phyloP scores from a whole-genome alignment of 2,329 filamentous ascomycete genomes.

The Anisogramma anomala region DNA sequence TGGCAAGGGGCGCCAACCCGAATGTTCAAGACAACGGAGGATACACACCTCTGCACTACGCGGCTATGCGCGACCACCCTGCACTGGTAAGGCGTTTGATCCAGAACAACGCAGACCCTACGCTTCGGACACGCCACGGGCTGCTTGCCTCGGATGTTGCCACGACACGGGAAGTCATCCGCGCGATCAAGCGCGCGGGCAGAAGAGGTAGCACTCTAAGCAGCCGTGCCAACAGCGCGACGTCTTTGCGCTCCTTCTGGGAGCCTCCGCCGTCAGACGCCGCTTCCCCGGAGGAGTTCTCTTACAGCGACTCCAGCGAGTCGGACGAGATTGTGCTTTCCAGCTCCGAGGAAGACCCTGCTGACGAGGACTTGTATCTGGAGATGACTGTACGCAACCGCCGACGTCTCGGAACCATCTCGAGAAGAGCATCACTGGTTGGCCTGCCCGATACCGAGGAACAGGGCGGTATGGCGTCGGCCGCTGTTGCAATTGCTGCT shows the following conservation, averaged over 20 bases:
- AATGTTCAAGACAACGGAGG: constrained; percentile 66
- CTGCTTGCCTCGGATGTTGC: constrained; percentile 62
- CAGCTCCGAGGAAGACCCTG: constrained; percentile 32
- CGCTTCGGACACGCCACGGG: constrained; percentile 56
- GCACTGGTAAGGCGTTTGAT: constrained; percentile 69
- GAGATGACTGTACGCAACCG: constrained; percentile 25
- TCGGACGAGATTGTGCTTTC: constrained; percentile 29
- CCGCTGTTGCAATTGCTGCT: constrained; percentile 53
- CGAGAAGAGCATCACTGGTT: constrained; percentile 16
- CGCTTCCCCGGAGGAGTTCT: constrained; percentile 34
- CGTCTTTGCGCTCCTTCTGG: constrained; percentile 57
- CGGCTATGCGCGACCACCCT: constrained; percentile 61
- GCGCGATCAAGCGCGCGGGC: constrained; percentile 50
- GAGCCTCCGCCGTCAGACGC: constrained; percentile 35
- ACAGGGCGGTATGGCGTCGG: constrained; percentile 35
- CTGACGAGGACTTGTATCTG: constrained; percentile 29
- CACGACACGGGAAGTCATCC: constrained; percentile 50
- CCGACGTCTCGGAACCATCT: constrained; percentile 15
- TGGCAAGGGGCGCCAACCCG: constrained; percentile 67
- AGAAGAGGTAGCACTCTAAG: constrained; percentile 49
- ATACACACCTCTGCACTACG: constrained; percentile 73
- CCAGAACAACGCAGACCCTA: constrained; percentile 60
- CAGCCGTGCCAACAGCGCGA: constrained; percentile 54
- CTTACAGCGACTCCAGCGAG: constrained; percentile 31
- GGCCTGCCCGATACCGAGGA: constrained; percentile 20